Conservation (phyloP, 495 filamentous ascomycete species). For the Aspergillus egyptiacus region DNA sequence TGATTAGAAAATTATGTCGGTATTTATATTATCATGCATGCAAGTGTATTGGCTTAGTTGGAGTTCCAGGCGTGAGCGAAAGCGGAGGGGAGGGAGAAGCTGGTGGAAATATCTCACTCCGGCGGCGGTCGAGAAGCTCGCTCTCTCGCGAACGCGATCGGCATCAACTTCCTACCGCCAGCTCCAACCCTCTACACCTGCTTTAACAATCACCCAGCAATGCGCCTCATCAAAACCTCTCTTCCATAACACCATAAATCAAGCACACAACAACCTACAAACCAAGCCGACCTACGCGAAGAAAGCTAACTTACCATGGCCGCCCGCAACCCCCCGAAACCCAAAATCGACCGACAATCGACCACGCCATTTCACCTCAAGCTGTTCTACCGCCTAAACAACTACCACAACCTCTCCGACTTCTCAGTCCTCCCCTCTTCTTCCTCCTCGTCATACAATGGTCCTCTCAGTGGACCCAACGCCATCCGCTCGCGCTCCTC, state of each 20-base stretch:
- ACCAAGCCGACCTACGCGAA: neutral
- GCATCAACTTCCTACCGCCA: neutral
- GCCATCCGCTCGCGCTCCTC: constrained; percentile 33
- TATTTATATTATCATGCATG: too few relatives aligned
- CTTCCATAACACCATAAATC: neutral
- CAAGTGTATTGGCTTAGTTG: too few relatives aligned
- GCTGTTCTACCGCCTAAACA: constrained; percentile 73
- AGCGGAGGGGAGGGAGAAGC: neutral
- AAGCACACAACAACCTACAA: neutral
- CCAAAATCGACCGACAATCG: constrained; percentile 57
- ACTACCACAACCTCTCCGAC: constrained; percentile 56
- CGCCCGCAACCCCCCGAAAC: constrained; percentile 24
- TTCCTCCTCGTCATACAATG: constrained; percentile 19
- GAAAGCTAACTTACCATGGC: constrained; percentile 21
- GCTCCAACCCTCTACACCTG: neutral
- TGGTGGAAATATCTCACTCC: too few relatives aligned
- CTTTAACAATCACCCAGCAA: neutral
- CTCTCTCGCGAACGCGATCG: neutral
- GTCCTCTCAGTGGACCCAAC: constrained; percentile 30
- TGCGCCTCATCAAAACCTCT: neutral
- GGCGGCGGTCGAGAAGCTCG: constrained; percentile 2
- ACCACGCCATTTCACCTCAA: constrained; percentile 86
- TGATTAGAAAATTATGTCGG: too few relatives aligned
- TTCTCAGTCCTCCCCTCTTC: constrained; percentile 18
- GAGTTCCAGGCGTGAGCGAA: neutral